Percentiles rank a stretch among this genome's conserved stretches.
These are phyloP conservation scores for Alopecurus myosuroides DNA, from an alignment of 176 grass and related monocot species.

Conservation along the genomic window DNA sequence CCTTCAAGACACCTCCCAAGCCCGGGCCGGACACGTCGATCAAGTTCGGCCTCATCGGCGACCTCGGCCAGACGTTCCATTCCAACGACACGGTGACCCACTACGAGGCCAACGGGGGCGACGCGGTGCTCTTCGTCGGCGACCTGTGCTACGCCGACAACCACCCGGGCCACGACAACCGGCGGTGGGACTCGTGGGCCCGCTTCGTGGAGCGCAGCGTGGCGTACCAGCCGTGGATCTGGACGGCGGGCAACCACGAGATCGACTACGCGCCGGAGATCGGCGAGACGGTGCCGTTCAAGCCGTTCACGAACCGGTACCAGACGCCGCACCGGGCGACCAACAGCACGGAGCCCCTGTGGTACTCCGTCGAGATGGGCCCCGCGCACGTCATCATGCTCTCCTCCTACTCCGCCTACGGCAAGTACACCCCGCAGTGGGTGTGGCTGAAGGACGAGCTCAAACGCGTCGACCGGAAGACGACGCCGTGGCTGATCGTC, in stretches of 20 bases:
- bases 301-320: slow-evolving; percentile 41
- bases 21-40: slow-evolving; percentile 55
- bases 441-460: slow-evolving; percentile 58
- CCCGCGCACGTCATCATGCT: slow-evolving; percentile 52
- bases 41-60: slow-evolving; percentile 70
- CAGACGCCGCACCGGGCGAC: slow-evolving; percentile 40
- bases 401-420: slow-evolving; percentile 54
- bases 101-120: slow-evolving; percentile 33
- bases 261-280: slow-evolving; percentile 54
- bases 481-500: slow-evolving; percentile 66
- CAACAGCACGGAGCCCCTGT: slow-evolving; percentile 31
- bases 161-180: slow-evolving; percentile 53
- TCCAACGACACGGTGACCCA: slow-evolving; percentile 63
- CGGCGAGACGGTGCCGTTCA: slow-evolving; percentile 59
- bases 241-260: slow-evolving; percentile 68
- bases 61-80: slow-evolving; percentile 65
- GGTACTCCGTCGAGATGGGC: slow-evolving; percentile 48
- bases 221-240: slow-evolving; percentile 78
- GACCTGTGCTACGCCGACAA: slow-evolving; percentile 70
- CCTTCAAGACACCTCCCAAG: slow-evolving; percentile 56
- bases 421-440: slow-evolving; percentile 73
- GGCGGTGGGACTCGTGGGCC: slow-evolving; percentile 68
- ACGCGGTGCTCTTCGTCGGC: slow-evolving; percentile 51
- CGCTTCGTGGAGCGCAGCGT: slow-evolving; percentile 54
- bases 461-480: slow-evolving; percentile 35